These are phyloP conservation scores for Leccinum variabile DNA, from an alignment of 1,284 basidiomycete species.

Conservation along the genomic window DNA sequence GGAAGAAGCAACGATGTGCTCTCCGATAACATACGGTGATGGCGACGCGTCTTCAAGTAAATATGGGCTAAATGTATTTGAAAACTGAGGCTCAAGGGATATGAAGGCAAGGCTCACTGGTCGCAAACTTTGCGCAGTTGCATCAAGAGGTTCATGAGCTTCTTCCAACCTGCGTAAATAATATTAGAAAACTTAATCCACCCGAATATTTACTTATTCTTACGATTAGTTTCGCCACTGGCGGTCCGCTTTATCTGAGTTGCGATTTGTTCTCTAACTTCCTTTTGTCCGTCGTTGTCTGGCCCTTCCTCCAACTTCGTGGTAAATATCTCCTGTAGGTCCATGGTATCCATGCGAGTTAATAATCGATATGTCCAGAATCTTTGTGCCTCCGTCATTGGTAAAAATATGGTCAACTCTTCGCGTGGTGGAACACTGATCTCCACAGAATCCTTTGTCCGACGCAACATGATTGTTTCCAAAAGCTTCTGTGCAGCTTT, in stretches of 20 bases:
- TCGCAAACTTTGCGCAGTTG: slow-evolving; percentile 59
- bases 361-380: slow-evolving; percentile 63
- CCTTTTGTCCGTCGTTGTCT: slow-evolving; percentile 38
- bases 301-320: slow-evolving; percentile 33
- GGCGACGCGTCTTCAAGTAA: slow-evolving; percentile 52
- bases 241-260: slow-evolving; percentile 37
- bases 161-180: slow-evolving; percentile 45
- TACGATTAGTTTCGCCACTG: slow-evolving; percentile 35
- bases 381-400: slow-evolving; percentile 57
- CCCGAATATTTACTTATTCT: slow-evolving; percentile 13
- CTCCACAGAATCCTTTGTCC: slow-evolving; percentile 55
- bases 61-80: slow-evolving; percentile 46
- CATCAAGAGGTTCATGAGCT: slow-evolving; percentile 59
- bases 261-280: slow-evolving; percentile 43
- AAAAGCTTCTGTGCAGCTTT: slow-evolving; percentile 49
- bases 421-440: slow-evolving; percentile 55
- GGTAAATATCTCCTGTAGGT: slow-evolving; percentile 51
- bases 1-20: slow-evolving; percentile 57
- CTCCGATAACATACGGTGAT: slow-evolving; percentile 50
- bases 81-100: not conserved
- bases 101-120: slow-evolving; percentile 40
- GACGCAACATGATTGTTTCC: slow-evolving; percentile 54
- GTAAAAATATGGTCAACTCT: slow-evolving; percentile 56
- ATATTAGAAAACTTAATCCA: not conserved
- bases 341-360: slow-evolving; percentile 49